phyloP scores from a whole-genome alignment of 331 rosid genomes.

The Acacia concinna region DNA sequence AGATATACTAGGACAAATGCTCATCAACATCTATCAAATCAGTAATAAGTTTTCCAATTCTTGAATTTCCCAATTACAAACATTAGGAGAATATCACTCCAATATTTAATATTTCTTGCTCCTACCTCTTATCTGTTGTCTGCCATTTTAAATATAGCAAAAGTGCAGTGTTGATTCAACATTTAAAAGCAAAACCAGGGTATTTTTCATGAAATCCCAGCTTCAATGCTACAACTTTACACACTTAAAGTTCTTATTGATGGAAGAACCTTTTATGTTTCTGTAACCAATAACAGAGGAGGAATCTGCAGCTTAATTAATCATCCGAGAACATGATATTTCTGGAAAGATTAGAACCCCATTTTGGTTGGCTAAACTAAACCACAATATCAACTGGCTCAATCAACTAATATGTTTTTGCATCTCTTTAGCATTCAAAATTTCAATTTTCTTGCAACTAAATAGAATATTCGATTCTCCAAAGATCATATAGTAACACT shows the following conservation, averaged over 20 bases:
- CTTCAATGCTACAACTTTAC: not conserved
- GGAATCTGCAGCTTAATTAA: not conserved
- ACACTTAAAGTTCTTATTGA: not conserved
- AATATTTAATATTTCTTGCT: not conserved
- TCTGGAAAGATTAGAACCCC: not conserved
- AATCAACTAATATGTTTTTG: not conserved
- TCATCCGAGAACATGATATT: not conserved
- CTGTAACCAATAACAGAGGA: not conserved
- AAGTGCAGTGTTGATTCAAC: not conserved
- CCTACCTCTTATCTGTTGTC: not conserved
- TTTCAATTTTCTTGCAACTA: not conserved
- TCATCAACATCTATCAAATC: not conserved
- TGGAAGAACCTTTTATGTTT: not conserved
- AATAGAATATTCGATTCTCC: not conserved
- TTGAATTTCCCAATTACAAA: not conserved
- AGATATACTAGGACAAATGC: not conserved
- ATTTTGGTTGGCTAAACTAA: not conserved
- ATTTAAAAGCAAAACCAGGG: not conserved
- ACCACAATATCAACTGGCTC: not conserved
- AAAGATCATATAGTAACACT: not conserved
- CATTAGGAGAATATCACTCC: not conserved
- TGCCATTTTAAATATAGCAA: not conserved
- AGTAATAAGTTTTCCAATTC: not conserved
- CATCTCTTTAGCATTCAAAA: not conserved
- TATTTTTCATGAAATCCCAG: not conserved